These are phyloP conservation scores for Rhodotorula diobovata DNA, from an alignment of 768 basidiomycete species.

Conservation along the genomic window DNA sequence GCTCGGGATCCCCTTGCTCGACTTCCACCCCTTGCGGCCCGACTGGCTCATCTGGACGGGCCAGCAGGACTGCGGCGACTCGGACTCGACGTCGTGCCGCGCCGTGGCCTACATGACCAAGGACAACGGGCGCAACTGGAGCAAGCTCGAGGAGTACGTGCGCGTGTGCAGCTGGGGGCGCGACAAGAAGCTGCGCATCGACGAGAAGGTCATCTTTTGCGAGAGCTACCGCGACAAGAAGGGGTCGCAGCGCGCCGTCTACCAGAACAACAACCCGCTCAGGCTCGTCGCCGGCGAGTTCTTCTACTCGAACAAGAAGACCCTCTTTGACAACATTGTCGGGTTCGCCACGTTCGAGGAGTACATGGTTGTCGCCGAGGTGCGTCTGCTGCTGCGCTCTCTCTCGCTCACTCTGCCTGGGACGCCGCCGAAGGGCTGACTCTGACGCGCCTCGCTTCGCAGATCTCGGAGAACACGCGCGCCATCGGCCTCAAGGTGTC, in stretches of 20 bases:
- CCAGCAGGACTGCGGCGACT: conserved; percentile 58
- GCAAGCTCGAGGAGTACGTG: conserved; percentile 74
- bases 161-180: conserved; percentile 86
- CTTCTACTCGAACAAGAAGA: conserved; percentile 67
- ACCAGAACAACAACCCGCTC: conserved; percentile 59
- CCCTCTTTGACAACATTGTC: conserved; percentile 78
- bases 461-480: conserved; percentile 53
- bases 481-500: conserved; percentile 74
- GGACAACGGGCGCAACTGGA: conserved; percentile 75
- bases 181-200: conserved; percentile 70
- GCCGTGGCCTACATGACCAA: conserved; percentile 68
- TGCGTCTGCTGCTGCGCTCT: conserved; percentile 51
- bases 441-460: conserved; percentile 5
- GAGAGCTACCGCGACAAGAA: conserved; percentile 78
- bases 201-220: conserved; percentile 84
- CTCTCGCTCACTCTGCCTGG: neutral
- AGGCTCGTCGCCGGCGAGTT: conserved; percentile 71
- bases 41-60: conserved; percentile 90
- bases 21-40: conserved; percentile 73
- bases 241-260: conserved; percentile 63
- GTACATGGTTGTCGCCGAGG: conserved; percentile 91
- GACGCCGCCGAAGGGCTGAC: neutral
- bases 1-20: conserved; percentile 68
- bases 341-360: conserved; percentile 97
- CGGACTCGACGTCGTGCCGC: conserved; percentile 58